Evolutionary conservation across 1,139 yeast species (phyloP), one percentile per base, ranked within the genome.

Genomic region (Debaryomyces psychrophilus): DNA sequence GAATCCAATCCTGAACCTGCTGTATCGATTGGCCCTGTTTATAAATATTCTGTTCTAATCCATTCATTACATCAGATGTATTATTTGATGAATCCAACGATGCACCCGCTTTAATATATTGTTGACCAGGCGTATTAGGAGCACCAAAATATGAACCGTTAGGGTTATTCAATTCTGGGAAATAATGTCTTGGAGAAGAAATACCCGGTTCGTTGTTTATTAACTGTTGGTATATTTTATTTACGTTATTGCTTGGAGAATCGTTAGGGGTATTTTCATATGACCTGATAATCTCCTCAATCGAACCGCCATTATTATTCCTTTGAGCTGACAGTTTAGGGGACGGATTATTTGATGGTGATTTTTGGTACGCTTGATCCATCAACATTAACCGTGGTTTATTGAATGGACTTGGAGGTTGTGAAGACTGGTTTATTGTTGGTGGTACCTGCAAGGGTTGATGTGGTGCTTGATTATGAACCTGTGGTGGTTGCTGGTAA

Each of bases 1-100:
- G 79, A 41, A 81, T 71, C 83, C 84, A 79, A 52, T 81, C 85
- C 56, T 79, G 82, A 1, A 79, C 82, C 55, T 80, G 84, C 59
- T 73, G 80, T 44, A 81, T 72, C 3, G 83, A 75, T 50, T 76
- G 78, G 8, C 82, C 83, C 51, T 81, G 83, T 54, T 69, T 74
- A 46, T 64, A 62, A 8, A 81, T 65, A 48, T 71, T 79, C 33
- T 69, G 73, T 53, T 77, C 81, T 44, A 77, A 59, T 2, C 71
- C 73, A 40, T 55, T 58, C 49, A 73, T 63, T 11, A 60, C 43
- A 28, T 64, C 68, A 37, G 50, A 49, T 17, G 46, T 31, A 38
- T 47, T 42, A n/a, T 41, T 33, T 25, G 42, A 28, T 7, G 44
- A 23, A 20, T 37, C 46, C 8, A 41, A 39, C 8, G 49, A 26